Evolutionary conservation across 371 early-diverging fungal species (phyloP), one percentile per base, ranked within the genome.

Genomic region (Mucor sp.): DNA sequence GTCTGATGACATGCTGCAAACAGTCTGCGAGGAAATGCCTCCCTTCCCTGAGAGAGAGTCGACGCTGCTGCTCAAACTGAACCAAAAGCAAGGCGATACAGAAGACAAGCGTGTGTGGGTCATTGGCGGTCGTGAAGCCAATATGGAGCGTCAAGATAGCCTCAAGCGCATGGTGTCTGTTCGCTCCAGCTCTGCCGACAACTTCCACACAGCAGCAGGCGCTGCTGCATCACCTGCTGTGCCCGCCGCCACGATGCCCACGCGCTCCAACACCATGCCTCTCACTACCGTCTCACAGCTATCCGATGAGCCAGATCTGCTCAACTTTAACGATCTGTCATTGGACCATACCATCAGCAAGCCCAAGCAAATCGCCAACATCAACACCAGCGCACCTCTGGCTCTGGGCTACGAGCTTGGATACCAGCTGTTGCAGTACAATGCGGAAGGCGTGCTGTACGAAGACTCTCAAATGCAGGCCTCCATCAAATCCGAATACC

Each of bases 21-120:
- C 92, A 0, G 93, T 97, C 23, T 97, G 96, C 70, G 98, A 97
- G 63, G 96, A 97, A 72, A 97, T 98, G 95, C 98, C 98, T 25
- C 95, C 94, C 23, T 97, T 94, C 85, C 95, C 96, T 0, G 96
- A 95, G 72, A 89, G 96, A 19, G 95, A 96, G 74, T 96, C 97
- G 0, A 93, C 96, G 0, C 75, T 99, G 41, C 68, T 98, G 32
- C 81, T 87, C 5, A 80, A 92, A 33, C 72, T 99, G 63, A 89
- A 94, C 14, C 90, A 93, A 70, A 92, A 93, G 76, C 89, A 93
- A 17, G 85, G 89, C 5, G 94, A 94, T 75, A 96, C 97, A 0
- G 97, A 96, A 71, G 98, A 97, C 71, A 94, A 95, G 74, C 87
- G 98, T 41, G 95, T 95, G 2, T 97, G 98, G 98, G 86, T 91